Base-by-base conservation (phyloP, 352 stramenopile genomes). In the Globisporangium abappressorium region DNA sequence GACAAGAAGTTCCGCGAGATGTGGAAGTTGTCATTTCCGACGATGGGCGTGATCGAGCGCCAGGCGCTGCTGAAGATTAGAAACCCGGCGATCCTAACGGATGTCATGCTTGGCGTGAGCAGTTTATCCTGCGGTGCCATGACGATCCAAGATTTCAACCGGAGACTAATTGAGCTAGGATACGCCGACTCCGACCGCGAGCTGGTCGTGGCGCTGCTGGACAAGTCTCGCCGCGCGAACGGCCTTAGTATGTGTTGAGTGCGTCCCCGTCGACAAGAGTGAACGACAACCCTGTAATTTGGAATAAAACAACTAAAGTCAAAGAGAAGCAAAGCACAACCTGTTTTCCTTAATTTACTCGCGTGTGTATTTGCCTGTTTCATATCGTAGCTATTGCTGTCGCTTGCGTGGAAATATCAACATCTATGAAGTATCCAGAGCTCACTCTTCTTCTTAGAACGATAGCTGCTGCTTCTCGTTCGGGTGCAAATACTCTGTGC, bases 71-170 rank as follows among this genome's bases (percentile, higher is more conserved):
- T 91, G 30, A 81, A 84, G 64, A 89, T 91, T 43, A 65, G 81
- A 53, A 78, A 90, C 41, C 82, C 84, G 0, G 73, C 77, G 56
- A 84, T 94, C 53, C 75, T 92, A 3, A 85, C 84, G 55, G 84
- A 94, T 57, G 73, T 92, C 1, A 90, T 94, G 80, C 82, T 94
- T n/a, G 81, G 79, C 14, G 82, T 94, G 70, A 93, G 85, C 73
- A 90, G 79, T 58, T 49, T 91, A n/a, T 82, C 85, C 26, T 90
- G 79, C 30, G 83, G 83, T 15, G 76, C 82, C 2, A 64, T 90
- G n/a, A 89, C 79, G 8, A 69, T 87, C 4, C 72, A 74, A 22
- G 74, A 85, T 43, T 85, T 93, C 41, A 83, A 84, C 38, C 76
- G 77, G 20, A 76, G 75, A 26, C 74, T 93, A 8, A 70, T 81